phyloP scores from a whole-genome alignment of 306 rosid genomes.

The Sicyos baderoa region DNA sequence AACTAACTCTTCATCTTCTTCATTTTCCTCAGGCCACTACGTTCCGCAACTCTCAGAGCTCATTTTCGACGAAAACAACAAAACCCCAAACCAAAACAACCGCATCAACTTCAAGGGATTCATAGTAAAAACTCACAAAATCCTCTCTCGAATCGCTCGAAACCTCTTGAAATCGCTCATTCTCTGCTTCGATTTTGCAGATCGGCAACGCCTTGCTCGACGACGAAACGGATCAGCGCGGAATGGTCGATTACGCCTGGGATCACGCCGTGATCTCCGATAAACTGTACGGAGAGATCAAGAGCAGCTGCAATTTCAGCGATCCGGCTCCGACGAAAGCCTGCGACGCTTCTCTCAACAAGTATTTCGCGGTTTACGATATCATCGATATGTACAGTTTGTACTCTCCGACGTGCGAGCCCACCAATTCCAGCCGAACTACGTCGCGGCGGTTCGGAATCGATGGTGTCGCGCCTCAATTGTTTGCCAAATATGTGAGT shows the following conservation, averaged over 20 bases:
- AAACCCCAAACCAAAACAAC: constrained; percentile 13
- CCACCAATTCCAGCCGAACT: neutral
- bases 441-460: neutral
- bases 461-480: constrained; percentile 15
- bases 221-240: constrained; percentile 37
- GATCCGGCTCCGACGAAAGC: neutral
- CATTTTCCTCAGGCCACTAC: constrained; percentile 57
- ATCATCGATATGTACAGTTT: constrained; percentile 44
- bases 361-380: constrained; percentile 24
- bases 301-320: constrained; percentile 35
- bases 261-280: constrained; percentile 45
- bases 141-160: neutral
- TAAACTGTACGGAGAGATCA: constrained; percentile 24
- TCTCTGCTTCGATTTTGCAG: constrained; percentile 13
- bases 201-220: constrained; percentile 40
- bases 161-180: neutral
- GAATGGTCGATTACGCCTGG: constrained; percentile 47
- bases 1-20: neutral
- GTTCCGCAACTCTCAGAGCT: constrained; percentile 52
- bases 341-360: constrained; percentile 1
- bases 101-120: constrained; percentile 43
- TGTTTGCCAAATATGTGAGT: constrained; percentile 26
- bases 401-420: constrained; percentile 27
- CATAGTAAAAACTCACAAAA: constrained; percentile 21
- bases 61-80: constrained; percentile 33